Evolutionary conservation across 352 stramenopile species (phyloP).

Genomic region (Salisapilia sapeloensis): DNA sequence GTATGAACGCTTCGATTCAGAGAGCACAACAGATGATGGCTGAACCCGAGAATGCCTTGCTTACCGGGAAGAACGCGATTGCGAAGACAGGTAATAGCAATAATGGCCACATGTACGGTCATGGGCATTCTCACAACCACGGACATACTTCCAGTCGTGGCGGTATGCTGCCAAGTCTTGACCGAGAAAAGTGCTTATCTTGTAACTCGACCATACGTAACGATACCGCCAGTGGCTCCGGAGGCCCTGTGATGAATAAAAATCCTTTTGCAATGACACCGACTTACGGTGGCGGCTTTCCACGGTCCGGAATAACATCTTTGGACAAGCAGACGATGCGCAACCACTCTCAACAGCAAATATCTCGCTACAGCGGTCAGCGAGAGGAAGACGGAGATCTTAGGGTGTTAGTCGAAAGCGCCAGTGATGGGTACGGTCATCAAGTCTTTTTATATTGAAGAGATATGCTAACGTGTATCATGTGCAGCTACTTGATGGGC

Average conservation of each 20-base stretch:
- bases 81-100: not conserved
- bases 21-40: conserved; percentile 40
- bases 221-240: conserved; percentile 9
- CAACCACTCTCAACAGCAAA: conserved; percentile 1
- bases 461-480: conserved; percentile 3
- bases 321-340: not conserved
- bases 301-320: conserved; percentile 6
- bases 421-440: conserved; percentile 40
- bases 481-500: conserved; percentile 45
- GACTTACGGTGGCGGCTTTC: conserved; percentile 56
- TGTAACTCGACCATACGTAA: conserved; percentile 46
- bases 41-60: conserved; percentile 49
- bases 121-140: conserved; percentile 1
- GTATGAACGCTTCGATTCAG: conserved; percentile 67
- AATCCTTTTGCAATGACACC: conserved; percentile 46
- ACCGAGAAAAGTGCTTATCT: conserved; percentile 60
- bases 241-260: conserved; percentile 25
- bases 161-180: conserved; percentile 49
- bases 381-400: too few relatives aligned
- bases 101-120: too few relatives aligned
- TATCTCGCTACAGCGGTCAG: conserved; percentile 2
- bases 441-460: conserved; percentile 1
- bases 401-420: conserved; percentile 20
- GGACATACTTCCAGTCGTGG: conserved; percentile 16
- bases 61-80: conserved; percentile 51